Evolutionary conservation across 306 rosid species (phyloP).

Genomic region (Cicer pinnatifidum): DNA sequence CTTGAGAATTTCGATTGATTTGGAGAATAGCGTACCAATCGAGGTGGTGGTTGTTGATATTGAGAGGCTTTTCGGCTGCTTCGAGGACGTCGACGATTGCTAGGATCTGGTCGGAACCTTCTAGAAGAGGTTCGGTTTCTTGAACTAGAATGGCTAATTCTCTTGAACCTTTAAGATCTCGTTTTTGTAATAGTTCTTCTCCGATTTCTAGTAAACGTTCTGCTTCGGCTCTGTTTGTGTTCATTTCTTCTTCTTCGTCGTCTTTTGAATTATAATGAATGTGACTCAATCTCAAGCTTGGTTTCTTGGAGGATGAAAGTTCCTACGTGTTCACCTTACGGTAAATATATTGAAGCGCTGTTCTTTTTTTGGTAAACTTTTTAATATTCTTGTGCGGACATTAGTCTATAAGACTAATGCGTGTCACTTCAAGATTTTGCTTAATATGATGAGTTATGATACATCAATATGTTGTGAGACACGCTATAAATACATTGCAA

Average conservation of each 20-base stretch:
- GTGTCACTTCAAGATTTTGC: too few relatives aligned
- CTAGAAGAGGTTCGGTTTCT: constrained; percentile 84
- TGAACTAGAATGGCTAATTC: constrained; percentile 86
- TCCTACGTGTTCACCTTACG: too few relatives aligned
- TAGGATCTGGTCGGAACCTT: constrained; percentile 89
- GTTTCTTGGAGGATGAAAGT: too few relatives aligned
- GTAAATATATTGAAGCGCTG: too few relatives aligned
- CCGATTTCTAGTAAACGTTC: constrained; percentile 80
- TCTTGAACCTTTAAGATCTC: constrained; percentile 72
- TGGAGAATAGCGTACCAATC: constrained; percentile 89
- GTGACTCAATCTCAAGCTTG: too few relatives aligned
- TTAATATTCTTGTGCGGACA: too few relatives aligned
- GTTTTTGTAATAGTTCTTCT: constrained; percentile 72
- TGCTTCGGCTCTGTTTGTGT: constrained; percentile 63
- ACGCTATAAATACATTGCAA: too few relatives aligned
- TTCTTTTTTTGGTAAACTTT: too few relatives aligned
- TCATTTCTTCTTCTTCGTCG: constrained; percentile 14
- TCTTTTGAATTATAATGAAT: too few relatives aligned
- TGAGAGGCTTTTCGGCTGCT: constrained; percentile 66
- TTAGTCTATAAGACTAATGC: too few relatives aligned
- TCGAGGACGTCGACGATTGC: constrained; percentile 78
- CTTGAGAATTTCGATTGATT: constrained; percentile 58
- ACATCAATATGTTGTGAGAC: too few relatives aligned
- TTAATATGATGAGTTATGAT: too few relatives aligned
- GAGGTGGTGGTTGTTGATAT: constrained; percentile 57